These are phyloP conservation scores for Pichia sp. DNA, from an alignment of 1,139 yeast species.

Conservation along the genomic window DNA sequence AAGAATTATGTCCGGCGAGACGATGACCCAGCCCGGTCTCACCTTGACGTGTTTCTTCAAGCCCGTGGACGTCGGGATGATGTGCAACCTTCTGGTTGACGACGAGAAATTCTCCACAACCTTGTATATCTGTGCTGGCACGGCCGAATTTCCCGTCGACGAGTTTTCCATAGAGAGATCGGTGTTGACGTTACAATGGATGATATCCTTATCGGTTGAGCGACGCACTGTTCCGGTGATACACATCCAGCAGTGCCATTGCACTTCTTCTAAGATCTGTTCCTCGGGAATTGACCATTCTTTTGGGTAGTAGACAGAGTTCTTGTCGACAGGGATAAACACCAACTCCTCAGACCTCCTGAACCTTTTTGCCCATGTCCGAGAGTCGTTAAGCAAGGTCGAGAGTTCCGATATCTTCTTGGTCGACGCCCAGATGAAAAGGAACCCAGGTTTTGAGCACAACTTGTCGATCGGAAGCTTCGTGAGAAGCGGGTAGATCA, in stretches of 20 bases:
- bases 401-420: slow-evolving; percentile 63
- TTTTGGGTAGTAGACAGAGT: slow-evolving; percentile 59
- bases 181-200: slow-evolving; percentile 89
- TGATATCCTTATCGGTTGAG: slow-evolving; percentile 74
- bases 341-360: slow-evolving; percentile 85
- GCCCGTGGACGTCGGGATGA: slow-evolving; percentile 69
- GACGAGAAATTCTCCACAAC: slow-evolving; percentile 89
- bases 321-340: slow-evolving; percentile 57
- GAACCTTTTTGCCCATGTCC: slow-evolving; percentile 67
- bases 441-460: slow-evolving; percentile 79
- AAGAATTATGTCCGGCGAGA: slow-evolving; percentile 76
- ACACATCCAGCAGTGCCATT: slow-evolving; percentile 98
- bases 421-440: slow-evolving; percentile 83
- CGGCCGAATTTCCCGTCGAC: slow-evolving; percentile 40
- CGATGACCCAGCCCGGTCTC: slow-evolving; percentile 87
- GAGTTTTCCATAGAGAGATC: slow-evolving; percentile 65
- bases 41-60: slow-evolving; percentile 57
- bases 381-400: slow-evolving; percentile 47
- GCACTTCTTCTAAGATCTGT: slow-evolving; percentile 46
- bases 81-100: slow-evolving; percentile 76
- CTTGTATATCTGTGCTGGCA: slow-evolving; percentile 72
- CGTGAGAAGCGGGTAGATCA: slow-evolving; percentile 54
- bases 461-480: slow-evolving; percentile 67
- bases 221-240: slow-evolving; percentile 90
- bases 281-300: slow-evolving; percentile 39